These are phyloP conservation scores for Malus hybrid DNA, from an alignment of 331 rosid genomes.

Conservation along the genomic window DNA sequence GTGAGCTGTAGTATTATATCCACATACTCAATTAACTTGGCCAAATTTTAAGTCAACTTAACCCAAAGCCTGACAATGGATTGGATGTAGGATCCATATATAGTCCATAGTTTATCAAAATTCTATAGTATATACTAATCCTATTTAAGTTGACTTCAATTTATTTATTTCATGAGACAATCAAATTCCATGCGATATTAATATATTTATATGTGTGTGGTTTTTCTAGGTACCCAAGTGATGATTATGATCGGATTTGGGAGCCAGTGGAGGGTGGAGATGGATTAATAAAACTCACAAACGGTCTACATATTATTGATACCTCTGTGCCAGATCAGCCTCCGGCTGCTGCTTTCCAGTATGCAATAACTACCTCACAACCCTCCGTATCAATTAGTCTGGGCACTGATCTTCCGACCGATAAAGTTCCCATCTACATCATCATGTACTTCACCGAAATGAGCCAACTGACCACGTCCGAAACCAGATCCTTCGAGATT, in stretches of 20 bases:
- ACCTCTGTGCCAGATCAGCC: slow-evolving; percentile 22
- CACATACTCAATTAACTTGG: background rate
- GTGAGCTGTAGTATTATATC: too few relatives aligned
- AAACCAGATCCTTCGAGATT: slow-evolving; percentile 24
- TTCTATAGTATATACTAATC: too few relatives aligned
- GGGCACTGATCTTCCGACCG: background rate
- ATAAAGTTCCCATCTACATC: slow-evolving; percentile 17
- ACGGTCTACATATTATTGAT: background rate
- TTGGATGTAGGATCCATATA: too few relatives aligned
- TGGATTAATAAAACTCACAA: background rate
- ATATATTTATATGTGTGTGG: too few relatives aligned
- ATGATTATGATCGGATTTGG: slow-evolving; percentile 13
- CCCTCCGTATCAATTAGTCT: background rate
- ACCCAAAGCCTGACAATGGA: background rate
- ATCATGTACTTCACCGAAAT: slow-evolving; percentile 44
- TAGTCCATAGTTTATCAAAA: too few relatives aligned
- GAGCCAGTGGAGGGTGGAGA: background rate
- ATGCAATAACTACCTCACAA: slow-evolving; percentile 8
- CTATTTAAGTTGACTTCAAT: background rate
- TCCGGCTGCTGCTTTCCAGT: slow-evolving; percentile 23
- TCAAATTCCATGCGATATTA: too few relatives aligned
- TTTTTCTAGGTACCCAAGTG: slow-evolving; percentile 20
- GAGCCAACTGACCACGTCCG: background rate
- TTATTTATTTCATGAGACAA: too few relatives aligned
- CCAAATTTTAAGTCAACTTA: background rate